Base-by-base conservation (phyloP, 441 rosid genomes). In the Populus hybrid region DNA sequence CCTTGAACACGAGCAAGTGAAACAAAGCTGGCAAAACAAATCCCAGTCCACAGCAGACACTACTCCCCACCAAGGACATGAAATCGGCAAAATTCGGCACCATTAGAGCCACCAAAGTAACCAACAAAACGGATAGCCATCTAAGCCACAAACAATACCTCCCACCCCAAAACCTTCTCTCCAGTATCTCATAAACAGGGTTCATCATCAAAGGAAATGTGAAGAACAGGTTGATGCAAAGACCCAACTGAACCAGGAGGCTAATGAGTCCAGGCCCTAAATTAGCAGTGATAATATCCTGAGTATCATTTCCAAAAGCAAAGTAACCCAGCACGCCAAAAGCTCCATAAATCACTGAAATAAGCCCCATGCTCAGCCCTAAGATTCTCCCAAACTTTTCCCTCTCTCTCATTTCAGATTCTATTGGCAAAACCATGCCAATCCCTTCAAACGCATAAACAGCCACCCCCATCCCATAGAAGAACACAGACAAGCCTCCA, bases 201-300 rank as follows among this genome's bases (percentile, higher is more conserved):
- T 92, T 81, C 97, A 94, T 92, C 94, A 92, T 91, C 83, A 93
- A 72, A 0, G 95, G 98, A 80, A 93, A 94, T 10, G 97, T 90
- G 77, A 94, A 94, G 81, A 91, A 92, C 21, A 94, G 89, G 83
- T 91, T 90, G 26, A 91, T 80, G 72, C 95, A 89, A 3, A 94
- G 88, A 18, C 97, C 97, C 8, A 92, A 72, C 67, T 91, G 93
- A 66, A 94, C 93, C 72, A 87, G 59, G 21, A 75, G 74, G 79
- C 87, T 91, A 24, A 91, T 12, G 14, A 87, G 16, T 12, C 94
- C 95, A 23, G 78, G n/a, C 46, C 91, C 97, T n/a, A 92, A 40
- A 79, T 94, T 94, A 0, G 89, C 85, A 6, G 97, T 92, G 78
- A 92, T 90, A 0, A 92, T 91, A 38, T 91, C 98, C 73, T 80